Percentiles rank a stretch among this genome's conserved stretches.
phyloP scores from a whole-genome alignment of 352 stramenopile species.

The Globisporangium cystogenes region DNA sequence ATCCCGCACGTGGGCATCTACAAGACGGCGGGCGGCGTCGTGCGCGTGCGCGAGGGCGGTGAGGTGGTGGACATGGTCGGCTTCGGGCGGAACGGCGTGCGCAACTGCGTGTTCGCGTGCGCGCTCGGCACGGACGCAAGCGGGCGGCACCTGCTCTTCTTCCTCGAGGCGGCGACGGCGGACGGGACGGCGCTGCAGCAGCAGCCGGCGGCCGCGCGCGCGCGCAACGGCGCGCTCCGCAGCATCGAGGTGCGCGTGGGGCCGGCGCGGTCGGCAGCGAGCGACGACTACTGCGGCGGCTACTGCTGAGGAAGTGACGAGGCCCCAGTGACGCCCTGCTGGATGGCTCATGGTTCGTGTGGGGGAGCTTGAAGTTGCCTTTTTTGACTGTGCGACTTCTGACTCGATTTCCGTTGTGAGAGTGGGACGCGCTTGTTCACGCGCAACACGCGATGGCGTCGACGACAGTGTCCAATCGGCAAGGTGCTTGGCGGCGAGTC shows the following conservation, averaged over 20 bases:
- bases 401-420: background rate
- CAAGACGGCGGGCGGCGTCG: constrained; percentile 33
- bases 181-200: constrained; percentile 41
- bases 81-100: constrained; percentile 55
- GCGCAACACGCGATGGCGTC: background rate
- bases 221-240: constrained; percentile 36
- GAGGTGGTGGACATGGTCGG: constrained; percentile 47
- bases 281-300: constrained; percentile 48
- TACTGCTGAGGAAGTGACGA: constrained; percentile 32
- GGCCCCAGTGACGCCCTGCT: too few species aligned
- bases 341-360: too few species aligned
- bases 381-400: background rate
- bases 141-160: constrained; percentile 53
- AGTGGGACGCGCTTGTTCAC: background rate
- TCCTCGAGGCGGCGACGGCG: constrained; percentile 38
- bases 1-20: constrained; percentile 49
- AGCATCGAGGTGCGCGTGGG: constrained; percentile 46
- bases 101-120: constrained; percentile 48
- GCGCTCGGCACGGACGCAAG: constrained; percentile 44
- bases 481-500: background rate
- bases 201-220: constrained; percentile 21
- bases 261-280: constrained; percentile 27
- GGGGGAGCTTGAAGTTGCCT: too few species aligned
- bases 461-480: background rate
- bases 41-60: constrained; percentile 52